A percentile compares a stretch with the other conserved stretches of the same genome.
These are phyloP conservation scores for Vitellaria paradoxa DNA, from an alignment of 179 eudicot species.

Conservation along the genomic window DNA sequence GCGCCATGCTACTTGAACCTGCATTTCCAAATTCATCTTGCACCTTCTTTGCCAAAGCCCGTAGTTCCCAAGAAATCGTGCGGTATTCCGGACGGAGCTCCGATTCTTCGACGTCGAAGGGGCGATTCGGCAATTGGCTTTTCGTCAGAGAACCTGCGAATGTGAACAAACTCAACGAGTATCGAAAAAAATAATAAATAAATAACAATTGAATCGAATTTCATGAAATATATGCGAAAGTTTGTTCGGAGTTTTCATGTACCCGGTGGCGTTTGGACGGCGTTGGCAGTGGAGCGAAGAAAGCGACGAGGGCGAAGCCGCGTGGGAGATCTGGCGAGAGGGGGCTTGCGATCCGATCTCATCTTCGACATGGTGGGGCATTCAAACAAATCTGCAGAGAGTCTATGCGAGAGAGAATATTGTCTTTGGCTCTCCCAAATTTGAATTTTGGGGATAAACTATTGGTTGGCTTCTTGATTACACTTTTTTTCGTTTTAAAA, in stretches of 20 bases:
- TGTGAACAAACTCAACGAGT: neutral
- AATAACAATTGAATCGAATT: neutral
- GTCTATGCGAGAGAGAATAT: too few species aligned
- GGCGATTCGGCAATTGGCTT: slow-evolving; percentile 33
- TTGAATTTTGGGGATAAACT: too few species aligned
- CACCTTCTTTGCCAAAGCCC: slow-evolving; percentile 61
- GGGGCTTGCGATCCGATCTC: slow-evolving; percentile 67
- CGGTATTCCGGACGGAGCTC: slow-evolving; percentile 42
- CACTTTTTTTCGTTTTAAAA: too few species aligned
- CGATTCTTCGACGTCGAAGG: slow-evolving; percentile 13
- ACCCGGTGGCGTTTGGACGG: slow-evolving; percentile 42
- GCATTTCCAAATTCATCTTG: slow-evolving; percentile 39
- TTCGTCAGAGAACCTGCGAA: slow-evolving; percentile 41
- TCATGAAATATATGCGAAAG: too few species aligned
- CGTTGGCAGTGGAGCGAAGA: slow-evolving; percentile 42
- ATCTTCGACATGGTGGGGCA: slow-evolving; percentile 20
- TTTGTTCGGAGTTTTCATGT: neutral
- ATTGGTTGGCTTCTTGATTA: too few species aligned
- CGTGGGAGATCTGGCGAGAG: slow-evolving; percentile 68
- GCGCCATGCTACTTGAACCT: slow-evolving; percentile 3
- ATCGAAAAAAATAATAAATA: neutral
- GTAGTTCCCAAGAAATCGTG: slow-evolving; percentile 52
- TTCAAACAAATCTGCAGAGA: too few species aligned
- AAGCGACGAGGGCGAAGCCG: slow-evolving; percentile 56
- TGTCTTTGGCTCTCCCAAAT: too few species aligned